phyloP scores from a whole-genome alignment of 768 basidiomycete genomes.

The Lactarius sp. region DNA sequence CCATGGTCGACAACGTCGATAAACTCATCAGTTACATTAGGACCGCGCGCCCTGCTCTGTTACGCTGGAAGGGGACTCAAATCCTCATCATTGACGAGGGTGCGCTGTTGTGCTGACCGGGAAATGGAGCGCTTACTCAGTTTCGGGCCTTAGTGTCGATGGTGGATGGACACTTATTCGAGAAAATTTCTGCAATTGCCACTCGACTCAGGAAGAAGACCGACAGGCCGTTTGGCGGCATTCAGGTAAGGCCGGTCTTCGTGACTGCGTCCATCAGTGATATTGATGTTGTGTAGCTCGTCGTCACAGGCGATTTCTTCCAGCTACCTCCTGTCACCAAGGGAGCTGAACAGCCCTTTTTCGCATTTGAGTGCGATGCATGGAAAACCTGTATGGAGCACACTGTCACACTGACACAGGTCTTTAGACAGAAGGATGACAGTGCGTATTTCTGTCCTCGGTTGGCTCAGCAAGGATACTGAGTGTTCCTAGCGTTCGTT shows the following conservation, averaged over 20 bases:
- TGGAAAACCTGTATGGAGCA: slow-evolving; percentile 55
- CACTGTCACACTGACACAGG: slow-evolving; percentile 63
- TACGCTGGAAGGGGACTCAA: slow-evolving; percentile 53
- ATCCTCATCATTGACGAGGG: slow-evolving; percentile 66
- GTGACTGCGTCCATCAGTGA: slow-evolving; percentile 33
- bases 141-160: slow-evolving; percentile 49
- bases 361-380: slow-evolving; percentile 59
- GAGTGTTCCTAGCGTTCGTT: slow-evolving; percentile 48
- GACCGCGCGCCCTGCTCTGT: slow-evolving; percentile 48
- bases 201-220: slow-evolving; percentile 46
- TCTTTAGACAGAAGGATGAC: slow-evolving; percentile 71
- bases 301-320: slow-evolving; percentile 64
- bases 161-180: slow-evolving; percentile 59
- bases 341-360: slow-evolving; percentile 40
- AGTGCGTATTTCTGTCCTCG: slow-evolving; percentile 37
- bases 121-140: not conserved
- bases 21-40: slow-evolving; percentile 47
- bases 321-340: slow-evolving; percentile 58
- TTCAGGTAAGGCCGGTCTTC: slow-evolving; percentile 42
- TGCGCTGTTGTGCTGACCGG: slow-evolving; percentile 22
- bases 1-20: slow-evolving; percentile 42
- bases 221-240: slow-evolving; percentile 56
- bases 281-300: slow-evolving; percentile 35
- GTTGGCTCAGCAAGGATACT: not conserved
- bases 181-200: slow-evolving; percentile 53